phyloP scores from a whole-genome alignment of 2,329 filamentous ascomycete species.

The Lasiodiplodia citricola region DNA sequence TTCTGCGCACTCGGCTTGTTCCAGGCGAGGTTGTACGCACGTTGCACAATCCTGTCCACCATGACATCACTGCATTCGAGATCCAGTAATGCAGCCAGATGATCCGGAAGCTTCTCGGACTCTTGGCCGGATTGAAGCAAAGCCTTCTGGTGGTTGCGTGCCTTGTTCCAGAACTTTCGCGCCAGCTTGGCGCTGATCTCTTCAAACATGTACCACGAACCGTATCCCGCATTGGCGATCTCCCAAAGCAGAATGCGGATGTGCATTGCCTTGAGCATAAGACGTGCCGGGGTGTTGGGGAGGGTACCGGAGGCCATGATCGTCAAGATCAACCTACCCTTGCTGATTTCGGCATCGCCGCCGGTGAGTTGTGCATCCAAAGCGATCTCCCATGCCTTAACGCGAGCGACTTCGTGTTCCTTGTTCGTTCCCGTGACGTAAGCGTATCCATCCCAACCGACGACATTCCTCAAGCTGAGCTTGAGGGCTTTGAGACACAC shows the following conservation, averaged over 20 bases:
- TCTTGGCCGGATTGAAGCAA: slow-evolving; percentile 41
- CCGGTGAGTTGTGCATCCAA: slow-evolving; percentile 91
- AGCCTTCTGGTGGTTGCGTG: slow-evolving; percentile 65
- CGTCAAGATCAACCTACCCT: slow-evolving; percentile 82
- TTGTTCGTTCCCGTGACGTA: slow-evolving; percentile 78
- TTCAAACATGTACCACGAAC: slow-evolving; percentile 69
- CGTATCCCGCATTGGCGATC: slow-evolving; percentile 68
- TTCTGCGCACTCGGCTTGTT: slow-evolving; percentile 77
- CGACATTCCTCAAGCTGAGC: slow-evolving; percentile 76
- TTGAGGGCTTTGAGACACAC: slow-evolving; percentile 81
- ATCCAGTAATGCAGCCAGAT: slow-evolving; percentile 76
- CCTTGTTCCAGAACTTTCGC: slow-evolving; percentile 79
- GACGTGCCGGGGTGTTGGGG: slow-evolving; percentile 77
- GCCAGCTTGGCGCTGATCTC: slow-evolving; percentile 75
- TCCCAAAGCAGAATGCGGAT: slow-evolving; percentile 90
- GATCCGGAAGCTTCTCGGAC: slow-evolving; percentile 73
- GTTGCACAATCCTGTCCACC: slow-evolving; percentile 76
- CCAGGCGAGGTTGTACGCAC: slow-evolving; percentile 89
- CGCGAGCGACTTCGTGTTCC: slow-evolving; percentile 82
- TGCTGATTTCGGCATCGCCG: slow-evolving; percentile 87
- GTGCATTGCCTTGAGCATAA: slow-evolving; percentile 93
- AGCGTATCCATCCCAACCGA: slow-evolving; percentile 79
- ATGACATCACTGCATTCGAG: slow-evolving; percentile 84
- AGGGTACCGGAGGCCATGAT: slow-evolving; percentile 87
- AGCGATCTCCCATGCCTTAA: slow-evolving; percentile 93